Evolutionary conservation across 768 basidiomycete species (phyloP), one percentile per base, ranked within the genome.

Genomic region (Serpula lacrymans): DNA sequence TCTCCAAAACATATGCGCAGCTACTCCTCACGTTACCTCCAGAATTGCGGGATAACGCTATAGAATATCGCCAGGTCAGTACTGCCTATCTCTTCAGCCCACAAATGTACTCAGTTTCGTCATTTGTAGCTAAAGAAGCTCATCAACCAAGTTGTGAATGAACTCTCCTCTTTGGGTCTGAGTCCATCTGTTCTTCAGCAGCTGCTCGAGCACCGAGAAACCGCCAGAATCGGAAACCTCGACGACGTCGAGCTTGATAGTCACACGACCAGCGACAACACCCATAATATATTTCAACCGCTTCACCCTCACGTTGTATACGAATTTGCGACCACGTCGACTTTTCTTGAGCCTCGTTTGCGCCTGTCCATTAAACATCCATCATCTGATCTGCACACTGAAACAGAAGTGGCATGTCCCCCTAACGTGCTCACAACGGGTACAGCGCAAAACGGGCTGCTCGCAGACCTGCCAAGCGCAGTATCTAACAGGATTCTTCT

Each of bases 11-110:
- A 1, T 87, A 84, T 59, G 39, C 74, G 5, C 72, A 82, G 45
- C 60, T 84, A 8, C 67, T 88, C 23, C 60, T 71, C 39, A 72
- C 72, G 6, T 76, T 94, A 10, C 90, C 92, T 0, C 77, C 80
- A 25, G 88, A 91, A 41, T 71, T 93, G 51, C 71, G 79, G 20
- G 73, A 83, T 16, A 84, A 81, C 57, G 82, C 88, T 1, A 84
- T 96, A 40, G 80, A 92, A 55, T 96, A 96, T 56, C 73, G 87
- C 23, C 81, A 83, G 69, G 88, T 87, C 41, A 38, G 11, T 37
- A 4, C 24, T 10, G 31, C 27, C 14, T 17, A 16, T 35, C 20
- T 13, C 18, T 18, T 41, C 31, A n/a, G 11, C 5, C 28, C 17
- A 12, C 40, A n/a, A 25, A 23, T 43, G 4, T 12, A 33, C n/a